Conservation (phyloP, 495 filamentous ascomycete genomes). For the Hypoxylon subgilvum region DNA sequence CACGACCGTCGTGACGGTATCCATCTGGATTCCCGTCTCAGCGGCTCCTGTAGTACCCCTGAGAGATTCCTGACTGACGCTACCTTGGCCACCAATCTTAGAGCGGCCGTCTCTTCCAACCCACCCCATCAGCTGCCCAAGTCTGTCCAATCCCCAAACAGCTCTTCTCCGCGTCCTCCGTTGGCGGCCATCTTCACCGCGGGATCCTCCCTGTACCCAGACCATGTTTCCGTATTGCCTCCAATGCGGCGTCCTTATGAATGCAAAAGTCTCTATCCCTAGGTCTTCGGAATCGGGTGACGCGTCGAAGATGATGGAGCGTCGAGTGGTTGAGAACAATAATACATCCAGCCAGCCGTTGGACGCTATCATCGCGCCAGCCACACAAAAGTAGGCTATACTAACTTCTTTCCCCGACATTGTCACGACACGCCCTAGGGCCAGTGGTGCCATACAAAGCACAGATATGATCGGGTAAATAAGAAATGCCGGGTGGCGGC, state of each 20-base stretch:
- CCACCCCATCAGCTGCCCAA: constrained; percentile 6
- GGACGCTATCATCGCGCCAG: constrained; percentile 73
- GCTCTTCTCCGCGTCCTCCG: constrained; percentile 30
- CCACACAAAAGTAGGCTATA: constrained; percentile 67
- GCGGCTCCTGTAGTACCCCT: constrained; percentile 36
- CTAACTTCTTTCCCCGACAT: constrained; percentile 62
- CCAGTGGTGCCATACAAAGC: constrained; percentile 72
- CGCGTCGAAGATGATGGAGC: constrained; percentile 55
- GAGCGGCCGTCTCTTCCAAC: constrained; percentile 9
- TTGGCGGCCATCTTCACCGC: constrained; percentile 20
- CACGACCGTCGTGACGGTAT: constrained; percentile 50
- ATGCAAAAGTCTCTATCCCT: constrained; percentile 56
- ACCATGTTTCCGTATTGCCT: constrained; percentile 51
- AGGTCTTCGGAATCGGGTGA: constrained; percentile 48
- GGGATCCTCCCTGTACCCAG: constrained; percentile 47
- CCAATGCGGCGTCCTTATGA: constrained; percentile 52
- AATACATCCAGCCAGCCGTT: constrained; percentile 77
- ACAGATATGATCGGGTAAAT: constrained; percentile 79
- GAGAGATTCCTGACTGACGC: constrained; percentile 43
- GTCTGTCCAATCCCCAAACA: constrained; percentile 2
- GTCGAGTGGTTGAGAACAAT: constrained; percentile 73
- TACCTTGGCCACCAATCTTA: constrained; percentile 32
- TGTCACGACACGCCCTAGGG: constrained; percentile 69
- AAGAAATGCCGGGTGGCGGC: constrained; percentile 69
- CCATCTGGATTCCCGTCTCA: constrained; percentile 51